Percentiles rank a stretch among this genome's conserved stretches.
These are phyloP conservation scores for Aspergillus chevalieri DNA, from an alignment of 2,329 filamentous ascomycete genomes.

Conservation along the genomic window DNA sequence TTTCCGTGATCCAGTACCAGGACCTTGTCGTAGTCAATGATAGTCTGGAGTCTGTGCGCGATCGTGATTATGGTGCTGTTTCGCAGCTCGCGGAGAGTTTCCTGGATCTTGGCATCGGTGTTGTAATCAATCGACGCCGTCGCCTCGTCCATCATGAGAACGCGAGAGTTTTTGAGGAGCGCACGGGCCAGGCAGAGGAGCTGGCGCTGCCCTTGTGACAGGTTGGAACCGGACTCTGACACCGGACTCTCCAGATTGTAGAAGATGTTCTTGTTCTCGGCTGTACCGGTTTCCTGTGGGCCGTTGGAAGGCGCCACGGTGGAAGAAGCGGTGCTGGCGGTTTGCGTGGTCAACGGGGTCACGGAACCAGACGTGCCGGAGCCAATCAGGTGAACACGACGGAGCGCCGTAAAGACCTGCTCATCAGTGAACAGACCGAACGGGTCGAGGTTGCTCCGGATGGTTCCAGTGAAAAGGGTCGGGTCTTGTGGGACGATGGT, in stretches of 20 bases:
- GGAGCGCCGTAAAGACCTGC: slow-evolving; percentile 78
- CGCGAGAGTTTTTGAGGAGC: slow-evolving; percentile 81
- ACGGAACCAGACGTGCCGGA: slow-evolving; percentile 29
- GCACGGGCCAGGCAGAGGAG: slow-evolving; percentile 89
- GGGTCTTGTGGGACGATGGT: slow-evolving; percentile 96
- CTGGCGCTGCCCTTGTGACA: slow-evolving; percentile 94
- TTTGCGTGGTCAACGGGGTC: slow-evolving; percentile 25
- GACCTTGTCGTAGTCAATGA: slow-evolving; percentile 97
- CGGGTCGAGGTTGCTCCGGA: slow-evolving; percentile 87
- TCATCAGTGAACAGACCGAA: slow-evolving; percentile 85
- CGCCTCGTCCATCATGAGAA: slow-evolving; percentile 98
- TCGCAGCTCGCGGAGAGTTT: slow-evolving; percentile 85
- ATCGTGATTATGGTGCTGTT: slow-evolving; percentile 91
- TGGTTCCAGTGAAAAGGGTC: slow-evolving; percentile 86
- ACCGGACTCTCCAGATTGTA: slow-evolving; percentile 76
- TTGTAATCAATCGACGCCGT: slow-evolving; percentile 96
- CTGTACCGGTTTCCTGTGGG: slow-evolving; percentile 13
- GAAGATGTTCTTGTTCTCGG: slow-evolving; percentile 92
- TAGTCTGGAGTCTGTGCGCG: slow-evolving; percentile 89
- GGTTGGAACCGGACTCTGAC: slow-evolving; percentile 83
- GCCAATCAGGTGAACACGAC: slow-evolving; percentile 77
- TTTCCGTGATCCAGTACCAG: slow-evolving; percentile 84
- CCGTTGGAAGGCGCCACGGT: slow-evolving; percentile 20
- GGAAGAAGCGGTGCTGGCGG: slow-evolving; percentile 3
- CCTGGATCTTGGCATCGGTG: slow-evolving; percentile 93